A percentile compares a stretch with the other conserved stretches of the same genome.
Conservation (phyloP, 352 stramenopile genomes). For the Phytopythium ostracodes region DNA sequence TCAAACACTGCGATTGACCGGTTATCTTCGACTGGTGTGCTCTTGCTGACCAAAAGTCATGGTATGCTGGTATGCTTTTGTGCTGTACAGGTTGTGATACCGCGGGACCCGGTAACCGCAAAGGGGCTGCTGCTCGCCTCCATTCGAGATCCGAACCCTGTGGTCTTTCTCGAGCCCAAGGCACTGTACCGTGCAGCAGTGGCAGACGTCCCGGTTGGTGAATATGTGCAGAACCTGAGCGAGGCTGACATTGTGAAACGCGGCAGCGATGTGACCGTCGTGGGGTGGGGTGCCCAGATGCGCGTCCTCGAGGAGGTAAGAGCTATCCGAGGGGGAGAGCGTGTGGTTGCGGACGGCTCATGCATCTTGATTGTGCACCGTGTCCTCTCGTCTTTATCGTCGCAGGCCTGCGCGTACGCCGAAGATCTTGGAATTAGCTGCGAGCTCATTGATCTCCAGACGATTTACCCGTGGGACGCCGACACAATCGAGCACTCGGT, state of each 20-base stretch:
- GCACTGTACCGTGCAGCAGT: slow-evolving; percentile 96
- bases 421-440: slow-evolving; percentile 92
- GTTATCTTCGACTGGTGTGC: not conserved
- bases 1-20: too few species aligned
- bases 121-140: slow-evolving; percentile 96
- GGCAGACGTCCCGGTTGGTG: slow-evolving; percentile 91
- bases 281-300: slow-evolving; percentile 94
- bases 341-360: not conserved
- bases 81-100: slow-evolving; percentile 88
- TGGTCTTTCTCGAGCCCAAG: slow-evolving; percentile 99
- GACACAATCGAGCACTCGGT: slow-evolving; percentile 94
- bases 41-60: too few species aligned
- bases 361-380: not conserved
- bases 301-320: slow-evolving; percentile 66
- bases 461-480: slow-evolving; percentile 97
- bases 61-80: too few species aligned
- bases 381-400: not conserved
- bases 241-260: slow-evolving; percentile 92
- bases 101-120: slow-evolving; percentile 90
- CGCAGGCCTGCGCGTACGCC: slow-evolving; percentile 76
- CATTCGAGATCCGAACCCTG: slow-evolving; percentile 96
- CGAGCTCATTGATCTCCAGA: slow-evolving; percentile 97
- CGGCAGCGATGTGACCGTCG: slow-evolving; percentile 94
- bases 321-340: not conserved
- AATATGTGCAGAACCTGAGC: slow-evolving; percentile 93